Conservation (phyloP, 345 rosid species). For the Citrus maxima region DNA sequence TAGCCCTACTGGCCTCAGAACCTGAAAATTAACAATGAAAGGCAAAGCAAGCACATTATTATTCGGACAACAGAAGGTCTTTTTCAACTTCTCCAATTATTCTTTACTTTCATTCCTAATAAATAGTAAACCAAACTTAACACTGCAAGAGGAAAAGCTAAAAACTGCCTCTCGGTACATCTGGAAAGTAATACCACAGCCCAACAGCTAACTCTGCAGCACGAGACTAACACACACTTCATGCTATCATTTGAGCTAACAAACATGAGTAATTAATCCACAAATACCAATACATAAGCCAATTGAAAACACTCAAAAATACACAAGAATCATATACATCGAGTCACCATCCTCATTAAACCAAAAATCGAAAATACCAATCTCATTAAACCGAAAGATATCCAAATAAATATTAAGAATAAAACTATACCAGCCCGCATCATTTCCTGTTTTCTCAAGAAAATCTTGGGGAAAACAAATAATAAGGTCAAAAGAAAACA, state of each 20-base stretch:
- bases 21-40: conserved; percentile 12
- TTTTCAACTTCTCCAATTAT: neutral
- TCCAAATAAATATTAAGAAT: neutral
- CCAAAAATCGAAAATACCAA: neutral
- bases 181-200: neutral
- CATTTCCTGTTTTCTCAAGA: neutral
- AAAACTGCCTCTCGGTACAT: neutral
- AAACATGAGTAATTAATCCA: neutral
- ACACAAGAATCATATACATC: neutral
- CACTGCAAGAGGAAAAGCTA: no score
- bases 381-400: neutral
- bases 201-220: no score
- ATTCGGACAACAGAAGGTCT: neutral
- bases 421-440: neutral
- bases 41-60: neutral
- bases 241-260: neutral
- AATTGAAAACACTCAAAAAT: neutral
- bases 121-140: neutral
- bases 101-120: neutral
- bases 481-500: neutral
- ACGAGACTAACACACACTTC: no score
- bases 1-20: conserved; percentile 1
- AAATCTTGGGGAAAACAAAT: neutral
- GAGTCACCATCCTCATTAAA: neutral
- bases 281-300: neutral